Percentiles rank a stretch among this genome's conserved stretches.
Evolutionary conservation across 352 stramenopile species (phyloP).

Genomic region (Phytophthora niederhauseri): DNA sequence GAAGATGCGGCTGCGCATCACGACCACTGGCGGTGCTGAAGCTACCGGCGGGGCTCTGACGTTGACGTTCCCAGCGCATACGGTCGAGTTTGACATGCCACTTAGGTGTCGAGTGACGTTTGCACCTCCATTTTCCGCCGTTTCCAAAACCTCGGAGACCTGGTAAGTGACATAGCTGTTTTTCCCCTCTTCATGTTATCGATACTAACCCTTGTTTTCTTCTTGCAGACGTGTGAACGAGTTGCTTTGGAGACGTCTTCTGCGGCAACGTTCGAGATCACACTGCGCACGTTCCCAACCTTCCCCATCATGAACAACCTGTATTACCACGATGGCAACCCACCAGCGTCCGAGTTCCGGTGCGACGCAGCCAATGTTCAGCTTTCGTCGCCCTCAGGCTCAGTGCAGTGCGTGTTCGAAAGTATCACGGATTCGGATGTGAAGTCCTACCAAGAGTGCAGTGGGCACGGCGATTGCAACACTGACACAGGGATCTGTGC

Average conservation of each 20-base stretch:
- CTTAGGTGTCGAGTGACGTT: conserved; percentile 59
- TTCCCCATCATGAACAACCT: conserved; percentile 87
- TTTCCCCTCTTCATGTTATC: not conserved
- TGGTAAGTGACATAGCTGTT: conserved; percentile 36
- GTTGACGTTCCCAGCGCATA: conserved; percentile 71
- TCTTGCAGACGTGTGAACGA: conserved; percentile 41
- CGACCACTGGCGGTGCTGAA: conserved; percentile 13
- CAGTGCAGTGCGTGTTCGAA: conserved; percentile 54
- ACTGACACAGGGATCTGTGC: conserved; percentile 52
- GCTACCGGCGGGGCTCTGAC: conserved; percentile 51
- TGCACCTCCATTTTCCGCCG: conserved; percentile 68
- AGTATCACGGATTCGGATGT: conserved; percentile 45
- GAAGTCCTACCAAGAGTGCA: conserved; percentile 66
- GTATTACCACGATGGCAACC: conserved; percentile 70
- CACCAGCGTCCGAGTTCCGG: conserved; percentile 53
- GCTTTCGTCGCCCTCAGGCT: conserved; percentile 19
- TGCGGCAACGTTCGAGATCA: conserved; percentile 56
- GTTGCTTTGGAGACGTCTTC: conserved; percentile 41
- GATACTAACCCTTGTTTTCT: conserved; percentile 2
- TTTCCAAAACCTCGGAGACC: conserved; percentile 73
- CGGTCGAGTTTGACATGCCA: conserved; percentile 66
- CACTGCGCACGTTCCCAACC: conserved; percentile 62
- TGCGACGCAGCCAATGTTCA: conserved; percentile 54
- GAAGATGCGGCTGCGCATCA: conserved; percentile 53
- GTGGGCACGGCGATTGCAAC: conserved; percentile 64